Evolutionary conservation across 768 basidiomycete species (phyloP).

Genomic region (Tulasnella sp.): DNA sequence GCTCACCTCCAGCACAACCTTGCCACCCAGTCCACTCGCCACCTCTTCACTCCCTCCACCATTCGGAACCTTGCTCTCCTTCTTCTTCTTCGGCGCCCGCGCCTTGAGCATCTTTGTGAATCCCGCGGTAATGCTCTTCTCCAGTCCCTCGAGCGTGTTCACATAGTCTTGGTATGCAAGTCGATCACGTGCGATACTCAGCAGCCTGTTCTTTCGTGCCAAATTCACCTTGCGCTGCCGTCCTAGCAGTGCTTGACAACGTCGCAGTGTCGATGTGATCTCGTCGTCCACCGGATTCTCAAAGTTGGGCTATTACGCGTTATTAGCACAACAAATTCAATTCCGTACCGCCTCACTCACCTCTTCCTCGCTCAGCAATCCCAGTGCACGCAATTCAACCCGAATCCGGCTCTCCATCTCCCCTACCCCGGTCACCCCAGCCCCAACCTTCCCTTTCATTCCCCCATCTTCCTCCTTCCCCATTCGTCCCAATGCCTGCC

Average conservation of each 20-base stretch:
- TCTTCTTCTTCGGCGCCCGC: constrained; percentile 52
- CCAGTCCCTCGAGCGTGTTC: constrained; percentile 70
- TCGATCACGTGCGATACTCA: constrained; percentile 66
- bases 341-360: constrained; percentile 17
- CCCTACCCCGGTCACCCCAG: constrained; percentile 44
- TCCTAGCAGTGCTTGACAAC: constrained; percentile 72
- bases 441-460: background rate
- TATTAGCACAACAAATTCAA: constrained; percentile 1
- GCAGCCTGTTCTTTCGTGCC: constrained; percentile 60
- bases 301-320: constrained; percentile 48
- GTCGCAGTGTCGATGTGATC: constrained; percentile 77
- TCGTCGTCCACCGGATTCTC: constrained; percentile 73
- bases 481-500: constrained; percentile 3
- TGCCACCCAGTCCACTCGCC: constrained; percentile 52
- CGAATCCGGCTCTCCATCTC: constrained; percentile 48
- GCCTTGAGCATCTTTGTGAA: constrained; percentile 42
- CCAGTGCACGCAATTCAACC: constrained; percentile 28
- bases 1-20: constrained; percentile 37
- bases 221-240: constrained; percentile 72
- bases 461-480: constrained; percentile 2
- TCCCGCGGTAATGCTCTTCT: constrained; percentile 79
- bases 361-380: constrained; percentile 29
- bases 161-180: constrained; percentile 88
- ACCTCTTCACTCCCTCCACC: constrained; percentile 53
- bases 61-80: constrained; percentile 43